Conservation (phyloP, 345 rosid species). For the Nephelium lappaceum region DNA sequence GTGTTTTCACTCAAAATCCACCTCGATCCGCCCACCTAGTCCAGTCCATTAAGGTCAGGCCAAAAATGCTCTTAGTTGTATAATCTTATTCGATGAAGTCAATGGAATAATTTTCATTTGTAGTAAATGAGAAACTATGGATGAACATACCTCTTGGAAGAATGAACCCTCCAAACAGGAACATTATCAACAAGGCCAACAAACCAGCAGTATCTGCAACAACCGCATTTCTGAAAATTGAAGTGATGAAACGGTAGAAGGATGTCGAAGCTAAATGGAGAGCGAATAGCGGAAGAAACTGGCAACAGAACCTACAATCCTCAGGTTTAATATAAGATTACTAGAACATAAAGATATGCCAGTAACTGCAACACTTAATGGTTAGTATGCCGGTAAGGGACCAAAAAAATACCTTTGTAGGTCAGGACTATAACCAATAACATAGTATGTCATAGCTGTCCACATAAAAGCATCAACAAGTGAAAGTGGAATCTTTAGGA, state of each 20-base stretch:
- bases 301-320: constrained; percentile 53
- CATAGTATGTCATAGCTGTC: constrained; percentile 52
- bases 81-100: background rate
- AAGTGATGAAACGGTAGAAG: constrained; percentile 51
- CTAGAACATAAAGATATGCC: background rate
- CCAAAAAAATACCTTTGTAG: constrained; percentile 29
- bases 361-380: background rate
- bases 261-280: constrained; percentile 53
- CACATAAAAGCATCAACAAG: constrained; percentile 41
- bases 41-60: background rate
- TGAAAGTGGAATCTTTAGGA: constrained; percentile 49
- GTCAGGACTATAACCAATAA: constrained; percentile 54
- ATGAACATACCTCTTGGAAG: constrained; percentile 42
- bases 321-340: background rate
- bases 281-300: constrained; percentile 50
- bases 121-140: background rate
- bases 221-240: constrained; percentile 44
- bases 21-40: background rate
- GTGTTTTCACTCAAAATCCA: background rate
- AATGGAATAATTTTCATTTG: background rate
- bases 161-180: constrained; percentile 64
- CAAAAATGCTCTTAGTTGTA: background rate
- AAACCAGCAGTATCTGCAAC: constrained; percentile 47
- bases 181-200: constrained; percentile 37
- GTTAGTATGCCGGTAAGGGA: too few species aligned